Evolutionary conservation across 257 asterid genomes (phyloP).

Genomic region (Solanum sparsipilum): DNA sequence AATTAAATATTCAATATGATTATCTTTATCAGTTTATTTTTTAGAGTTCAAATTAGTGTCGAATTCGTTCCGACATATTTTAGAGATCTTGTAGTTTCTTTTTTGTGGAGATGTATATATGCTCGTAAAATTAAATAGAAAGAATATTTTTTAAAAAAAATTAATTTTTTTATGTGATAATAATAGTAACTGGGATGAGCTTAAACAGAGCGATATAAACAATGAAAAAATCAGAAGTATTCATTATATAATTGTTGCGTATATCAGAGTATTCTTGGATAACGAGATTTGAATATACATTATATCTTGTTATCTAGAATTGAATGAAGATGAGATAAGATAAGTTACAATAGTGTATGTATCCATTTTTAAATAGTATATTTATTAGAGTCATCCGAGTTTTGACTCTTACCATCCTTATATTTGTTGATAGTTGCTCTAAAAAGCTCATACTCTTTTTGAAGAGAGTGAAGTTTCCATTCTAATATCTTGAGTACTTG

Average conservation of each 20-base stretch:
- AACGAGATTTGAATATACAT: neutral
- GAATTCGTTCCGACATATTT: neutral
- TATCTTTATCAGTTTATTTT: neutral
- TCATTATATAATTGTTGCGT: neutral
- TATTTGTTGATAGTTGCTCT: too few relatives aligned
- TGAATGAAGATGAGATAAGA: neutral
- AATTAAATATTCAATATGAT: neutral
- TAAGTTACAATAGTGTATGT: neutral
- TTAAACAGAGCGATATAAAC: neutral
- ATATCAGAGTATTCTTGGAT: neutral
- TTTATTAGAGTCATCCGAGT: too few relatives aligned
- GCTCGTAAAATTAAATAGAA: too few relatives aligned
- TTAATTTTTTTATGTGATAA: neutral
- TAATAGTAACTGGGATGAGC: neutral
- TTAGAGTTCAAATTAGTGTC: neutral
- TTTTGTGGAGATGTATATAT: neutral
- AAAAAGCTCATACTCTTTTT: too few relatives aligned
- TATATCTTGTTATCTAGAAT: neutral
- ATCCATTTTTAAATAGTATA: neutral
- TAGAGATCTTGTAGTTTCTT: neutral
- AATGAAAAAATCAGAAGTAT: neutral
- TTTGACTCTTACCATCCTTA: too few relatives aligned
- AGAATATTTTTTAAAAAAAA: accelerated
- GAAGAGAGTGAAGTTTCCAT: too few relatives aligned
- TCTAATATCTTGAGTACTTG: neutral